These are phyloP conservation scores for Didymella lethalis DNA, from an alignment of 2,329 filamentous ascomycete species.

Conservation along the genomic window DNA sequence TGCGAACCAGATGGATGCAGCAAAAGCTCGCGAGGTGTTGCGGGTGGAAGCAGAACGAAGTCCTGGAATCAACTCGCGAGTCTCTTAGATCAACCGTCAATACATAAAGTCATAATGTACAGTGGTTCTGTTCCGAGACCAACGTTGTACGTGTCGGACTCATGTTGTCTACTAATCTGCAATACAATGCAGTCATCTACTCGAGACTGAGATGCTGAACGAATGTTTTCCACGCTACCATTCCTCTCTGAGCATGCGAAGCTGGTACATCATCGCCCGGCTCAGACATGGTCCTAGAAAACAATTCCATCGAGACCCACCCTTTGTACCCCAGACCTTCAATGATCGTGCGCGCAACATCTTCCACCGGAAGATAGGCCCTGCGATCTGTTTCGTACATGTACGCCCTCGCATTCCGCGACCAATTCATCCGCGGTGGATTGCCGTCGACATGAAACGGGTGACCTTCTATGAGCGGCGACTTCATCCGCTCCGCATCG, in stretches of 20 bases:
- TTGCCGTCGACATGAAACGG: conserved; percentile 9
- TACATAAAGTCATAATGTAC: background rate
- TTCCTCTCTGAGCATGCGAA: conserved; percentile 12
- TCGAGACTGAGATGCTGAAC: conserved; percentile 6
- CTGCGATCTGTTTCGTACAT: conserved; percentile 9
- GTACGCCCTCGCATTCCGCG: conserved; percentile 1
- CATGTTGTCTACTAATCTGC: background rate
- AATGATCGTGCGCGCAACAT: conserved; percentile 9
- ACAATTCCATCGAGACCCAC: conserved; percentile 18
- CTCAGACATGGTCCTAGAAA: conserved; percentile 18
- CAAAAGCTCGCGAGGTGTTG: conserved; percentile 7
- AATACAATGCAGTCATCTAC: background rate
- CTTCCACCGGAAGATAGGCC: conserved; percentile 4
- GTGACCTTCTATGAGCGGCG: conserved; percentile 2
- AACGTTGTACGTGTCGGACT: background rate
- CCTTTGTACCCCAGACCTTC: conserved; percentile 14
- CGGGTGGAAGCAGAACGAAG: conserved; percentile 8
- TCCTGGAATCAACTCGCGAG: conserved; percentile 7
- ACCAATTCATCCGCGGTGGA: conserved; percentile 5
- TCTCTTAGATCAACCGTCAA: background rate
- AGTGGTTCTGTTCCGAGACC: background rate
- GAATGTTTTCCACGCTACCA: conserved; percentile 10
- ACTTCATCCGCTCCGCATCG: conserved; percentile 4
- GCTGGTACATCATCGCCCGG: conserved; percentile 6
- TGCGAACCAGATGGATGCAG: conserved; percentile 8